phyloP scores from a whole-genome alignment of 2,329 filamentous ascomycete genomes.

The Rachicladosporium sp. region DNA sequence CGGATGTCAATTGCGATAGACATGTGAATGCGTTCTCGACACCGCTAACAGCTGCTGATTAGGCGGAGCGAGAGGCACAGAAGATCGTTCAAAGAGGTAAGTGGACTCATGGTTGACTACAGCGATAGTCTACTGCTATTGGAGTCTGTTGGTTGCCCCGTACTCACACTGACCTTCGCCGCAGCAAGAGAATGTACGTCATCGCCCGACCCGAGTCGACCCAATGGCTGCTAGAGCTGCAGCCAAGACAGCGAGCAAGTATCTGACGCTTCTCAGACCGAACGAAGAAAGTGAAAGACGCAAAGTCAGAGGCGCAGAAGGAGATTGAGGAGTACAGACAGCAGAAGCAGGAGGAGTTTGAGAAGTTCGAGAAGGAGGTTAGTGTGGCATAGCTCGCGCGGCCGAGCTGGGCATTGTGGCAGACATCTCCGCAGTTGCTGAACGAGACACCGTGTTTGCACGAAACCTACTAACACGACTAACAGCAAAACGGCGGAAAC shows the following conservation, averaged over 20 bases:
- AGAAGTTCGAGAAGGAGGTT: conserved; percentile 79
- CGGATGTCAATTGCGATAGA: no score
- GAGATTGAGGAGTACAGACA: conserved; percentile 89
- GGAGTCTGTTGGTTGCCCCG: neutral
- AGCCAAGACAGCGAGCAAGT: conserved; percentile 7
- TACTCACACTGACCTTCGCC: conserved; percentile 2
- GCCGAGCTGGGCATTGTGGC: no score
- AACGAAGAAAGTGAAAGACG: conserved; percentile 94
- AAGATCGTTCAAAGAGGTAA: conserved; percentile 97
- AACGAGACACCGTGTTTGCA: no score
- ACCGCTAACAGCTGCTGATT: conserved; percentile 25
- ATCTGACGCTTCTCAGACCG: conserved; percentile 47
- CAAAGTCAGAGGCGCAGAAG: conserved; percentile 90
- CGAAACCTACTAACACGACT: conserved; percentile 1
- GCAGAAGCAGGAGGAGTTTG: conserved; percentile 87
- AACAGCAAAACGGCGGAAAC: conserved; percentile 84
- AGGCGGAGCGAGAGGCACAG: conserved; percentile 97
- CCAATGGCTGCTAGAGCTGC: conserved; percentile 1
- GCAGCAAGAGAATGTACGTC: conserved; percentile 74
- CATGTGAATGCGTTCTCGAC: neutral
- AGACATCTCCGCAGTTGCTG: no score
- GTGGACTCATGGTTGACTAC: conserved; percentile 11
- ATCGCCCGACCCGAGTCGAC: conserved; percentile 1
- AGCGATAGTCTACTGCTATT: neutral
- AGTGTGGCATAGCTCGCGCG: conserved; percentile 6